Evolutionary conservation across 2,329 filamentous ascomycete genomes (phyloP).

Genomic region (Alternaria rosae): DNA sequence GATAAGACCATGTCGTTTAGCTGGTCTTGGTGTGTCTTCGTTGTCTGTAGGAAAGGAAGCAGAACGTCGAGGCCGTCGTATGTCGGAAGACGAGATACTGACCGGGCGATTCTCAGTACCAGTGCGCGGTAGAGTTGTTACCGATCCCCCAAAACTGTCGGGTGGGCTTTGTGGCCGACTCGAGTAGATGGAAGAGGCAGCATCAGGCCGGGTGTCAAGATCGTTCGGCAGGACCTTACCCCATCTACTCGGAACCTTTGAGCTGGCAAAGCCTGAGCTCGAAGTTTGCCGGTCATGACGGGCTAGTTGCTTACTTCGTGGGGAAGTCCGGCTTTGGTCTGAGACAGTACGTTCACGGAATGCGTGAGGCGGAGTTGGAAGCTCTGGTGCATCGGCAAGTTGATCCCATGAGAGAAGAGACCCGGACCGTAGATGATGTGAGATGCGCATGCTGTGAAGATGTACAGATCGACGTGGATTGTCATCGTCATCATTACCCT

Average conservation of each 20-base stretch:
- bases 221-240: constrained; percentile 41
- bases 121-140: constrained; percentile 24
- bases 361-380: constrained; percentile 19
- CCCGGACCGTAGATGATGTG: constrained; percentile 54
- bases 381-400: constrained; percentile 30
- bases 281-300: constrained; percentile 42
- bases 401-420: constrained; percentile 51
- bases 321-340: constrained; percentile 27
- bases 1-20: constrained; percentile 14
- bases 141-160: constrained; percentile 38
- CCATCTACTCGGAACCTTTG: constrained; percentile 48
- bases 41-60: constrained; percentile 34
- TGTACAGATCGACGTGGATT: constrained; percentile 47
- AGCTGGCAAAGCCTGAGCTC: constrained; percentile 48
- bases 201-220: constrained; percentile 20
- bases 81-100: constrained; percentile 16
- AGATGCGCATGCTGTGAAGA: constrained; percentile 55
- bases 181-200: constrained; percentile 52
- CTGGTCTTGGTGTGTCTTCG: constrained; percentile 33
- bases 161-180: constrained; percentile 49
- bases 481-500: constrained; percentile 16
- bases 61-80: constrained; percentile 23
- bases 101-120: constrained; percentile 14
- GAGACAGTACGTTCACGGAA: constrained; percentile 29
- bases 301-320: constrained; percentile 11